These are phyloP conservation scores for Avicennia marina DNA, from an alignment of 257 asterid species.

Conservation along the genomic window DNA sequence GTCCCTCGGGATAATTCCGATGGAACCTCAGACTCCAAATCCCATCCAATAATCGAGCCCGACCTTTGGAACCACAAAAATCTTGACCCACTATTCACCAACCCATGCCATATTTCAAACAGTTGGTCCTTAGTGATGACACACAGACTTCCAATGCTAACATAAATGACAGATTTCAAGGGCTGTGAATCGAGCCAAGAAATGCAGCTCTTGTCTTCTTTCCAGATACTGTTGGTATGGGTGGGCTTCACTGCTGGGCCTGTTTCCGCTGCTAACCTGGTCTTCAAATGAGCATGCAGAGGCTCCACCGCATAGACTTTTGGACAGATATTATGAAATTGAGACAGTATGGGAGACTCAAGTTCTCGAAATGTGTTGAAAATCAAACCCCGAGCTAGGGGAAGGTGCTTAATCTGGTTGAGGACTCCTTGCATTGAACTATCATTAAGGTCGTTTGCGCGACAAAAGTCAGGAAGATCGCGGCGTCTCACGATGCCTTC, in stretches of 20 bases:
- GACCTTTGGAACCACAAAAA: constrained; percentile 59
- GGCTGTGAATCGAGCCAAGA: constrained; percentile 56
- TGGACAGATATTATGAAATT: constrained; percentile 32
- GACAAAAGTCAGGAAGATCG: constrained; percentile 62
- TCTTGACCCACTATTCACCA: constrained; percentile 46
- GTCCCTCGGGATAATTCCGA: constrained; percentile 23
- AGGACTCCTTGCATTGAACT: constrained; percentile 19
- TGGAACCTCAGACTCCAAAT: constrained; percentile 11
- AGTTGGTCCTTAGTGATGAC: constrained; percentile 28
- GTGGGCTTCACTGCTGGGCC: neutral
- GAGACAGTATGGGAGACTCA: constrained; percentile 40
- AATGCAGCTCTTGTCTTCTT: constrained; percentile 48
- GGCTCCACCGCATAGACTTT: constrained; percentile 63
- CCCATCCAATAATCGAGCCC: constrained; percentile 27
- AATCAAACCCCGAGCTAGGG: constrained; percentile 51
- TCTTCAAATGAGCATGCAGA: constrained; percentile 43
- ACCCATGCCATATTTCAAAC: constrained; percentile 49
- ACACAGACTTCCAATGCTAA: constrained; percentile 58
- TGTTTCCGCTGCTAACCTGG: neutral
- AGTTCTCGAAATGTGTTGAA: constrained; percentile 70
- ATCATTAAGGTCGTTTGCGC: constrained; percentile 27
- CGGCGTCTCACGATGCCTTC: constrained; percentile 61
- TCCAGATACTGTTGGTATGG: constrained; percentile 36
- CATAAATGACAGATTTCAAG: constrained; percentile 39
- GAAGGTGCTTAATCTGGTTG: constrained; percentile 33